Percentiles rank a stretch among this genome's conserved stretches.
Conservation (phyloP, 148 eudicot genomes). For the Fagopyrum homotropicum region DNA sequence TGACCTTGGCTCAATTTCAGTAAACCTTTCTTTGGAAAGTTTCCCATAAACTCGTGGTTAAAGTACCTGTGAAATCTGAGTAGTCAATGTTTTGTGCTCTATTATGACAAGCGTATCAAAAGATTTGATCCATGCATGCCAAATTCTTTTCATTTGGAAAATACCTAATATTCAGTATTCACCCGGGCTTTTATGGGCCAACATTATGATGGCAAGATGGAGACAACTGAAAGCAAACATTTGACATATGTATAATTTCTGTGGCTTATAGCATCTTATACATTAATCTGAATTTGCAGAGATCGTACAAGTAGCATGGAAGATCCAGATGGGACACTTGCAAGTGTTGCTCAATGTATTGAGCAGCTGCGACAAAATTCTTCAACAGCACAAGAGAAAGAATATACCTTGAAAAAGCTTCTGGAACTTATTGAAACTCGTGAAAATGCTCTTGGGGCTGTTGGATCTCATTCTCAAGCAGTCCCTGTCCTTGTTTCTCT, state of each 20-base stretch:
- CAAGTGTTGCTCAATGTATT: conserved; percentile 97
- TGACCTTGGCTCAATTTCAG: not conserved
- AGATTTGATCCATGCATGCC: not conserved
- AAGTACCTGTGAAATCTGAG: conserved; percentile 2
- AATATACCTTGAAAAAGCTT: conserved; percentile 64
- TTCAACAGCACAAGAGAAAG: conserved; percentile 77
- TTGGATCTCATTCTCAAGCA: conserved; percentile 98
- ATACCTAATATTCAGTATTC: not conserved
- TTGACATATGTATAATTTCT: not conserved
- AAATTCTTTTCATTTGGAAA: not conserved
- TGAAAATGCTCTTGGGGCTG: conserved; percentile 96
- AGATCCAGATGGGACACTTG: conserved; percentile 94
- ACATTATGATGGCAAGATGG: not conserved
- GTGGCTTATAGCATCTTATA: conserved; percentile 1
- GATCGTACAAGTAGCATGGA: conserved; percentile 92
- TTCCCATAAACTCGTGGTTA: not conserved
- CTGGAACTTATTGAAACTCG: conserved; percentile 83
- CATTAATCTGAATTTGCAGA: conserved; percentile 37
- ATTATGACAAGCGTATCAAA: not conserved
- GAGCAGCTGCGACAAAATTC: conserved; percentile 92
- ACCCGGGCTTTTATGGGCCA: not conserved
- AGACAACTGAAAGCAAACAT: not conserved
- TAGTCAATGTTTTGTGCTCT: not conserved
- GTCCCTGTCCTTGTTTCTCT: conserved; percentile 97
- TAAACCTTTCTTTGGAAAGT: not conserved